These are phyloP conservation scores for Ogataea kodamae DNA, from an alignment of 805 yeast genomes.

Conservation along the genomic window DNA sequence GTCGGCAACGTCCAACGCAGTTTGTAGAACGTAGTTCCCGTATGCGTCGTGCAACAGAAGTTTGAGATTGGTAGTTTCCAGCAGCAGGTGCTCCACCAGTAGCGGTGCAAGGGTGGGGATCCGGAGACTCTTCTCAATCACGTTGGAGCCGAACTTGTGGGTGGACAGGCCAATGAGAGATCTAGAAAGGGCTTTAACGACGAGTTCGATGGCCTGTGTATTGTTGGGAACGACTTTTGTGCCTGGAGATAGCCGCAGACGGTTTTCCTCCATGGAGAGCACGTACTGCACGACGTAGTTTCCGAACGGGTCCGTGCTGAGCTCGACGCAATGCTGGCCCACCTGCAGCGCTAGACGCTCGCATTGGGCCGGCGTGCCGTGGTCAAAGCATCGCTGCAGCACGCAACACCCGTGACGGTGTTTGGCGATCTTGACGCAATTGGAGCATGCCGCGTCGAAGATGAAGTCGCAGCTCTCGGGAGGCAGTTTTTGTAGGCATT, in stretches of 20 bases:
- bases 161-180: conserved; percentile 41
- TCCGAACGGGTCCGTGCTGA: conserved; percentile 92
- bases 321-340: conserved; percentile 60
- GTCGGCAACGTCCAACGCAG: conserved; percentile 55
- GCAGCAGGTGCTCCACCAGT: conserved; percentile 43
- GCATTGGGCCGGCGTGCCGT: conserved; percentile 72
- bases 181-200: conserved; percentile 29
- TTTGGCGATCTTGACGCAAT: conserved; percentile 80
- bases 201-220: conserved; percentile 28
- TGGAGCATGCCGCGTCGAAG: conserved; percentile 73
- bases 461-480: conserved; percentile 79
- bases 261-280: conserved; percentile 39
- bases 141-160: conserved; percentile 60
- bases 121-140: conserved; percentile 53
- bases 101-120: conserved; percentile 43
- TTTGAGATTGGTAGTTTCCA: conserved; percentile 33
- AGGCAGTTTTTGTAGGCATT: conserved; percentile 72
- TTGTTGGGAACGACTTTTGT: conserved; percentile 28
- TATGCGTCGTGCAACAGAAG: conserved; percentile 53
- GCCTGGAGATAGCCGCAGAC: conserved; percentile 30
- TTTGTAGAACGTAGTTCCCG: conserved; percentile 59
- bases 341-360: conserved; percentile 62
- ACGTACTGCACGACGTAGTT: conserved; percentile 96
- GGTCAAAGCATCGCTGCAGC: conserved; percentile 89
- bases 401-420: conserved; percentile 99